These are phyloP conservation scores for Gossypium mustelinum DNA, from an alignment of 345 rosid genomes.

Conservation along the genomic window DNA sequence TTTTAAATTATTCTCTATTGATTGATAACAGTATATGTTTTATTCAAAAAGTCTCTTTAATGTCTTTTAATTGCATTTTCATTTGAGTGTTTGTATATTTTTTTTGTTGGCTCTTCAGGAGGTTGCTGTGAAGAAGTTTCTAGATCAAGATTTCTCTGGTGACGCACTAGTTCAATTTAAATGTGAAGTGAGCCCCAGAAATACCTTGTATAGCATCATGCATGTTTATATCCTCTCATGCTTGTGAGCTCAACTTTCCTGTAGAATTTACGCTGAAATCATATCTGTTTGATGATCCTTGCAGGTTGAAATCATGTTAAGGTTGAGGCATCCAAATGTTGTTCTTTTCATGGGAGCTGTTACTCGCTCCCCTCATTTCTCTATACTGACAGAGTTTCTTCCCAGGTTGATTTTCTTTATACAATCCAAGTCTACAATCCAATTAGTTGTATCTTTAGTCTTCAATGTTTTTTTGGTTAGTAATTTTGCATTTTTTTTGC, in stretches of 20 bases:
- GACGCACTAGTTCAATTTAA: slow-evolving; percentile 86
- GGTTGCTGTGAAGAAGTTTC: slow-evolving; percentile 95
- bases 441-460: slow-evolving; percentile 1
- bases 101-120: slow-evolving; percentile 49
- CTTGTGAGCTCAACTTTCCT: slow-evolving; percentile 7
- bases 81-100: background rate
- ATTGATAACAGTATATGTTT: slow-evolving; percentile 7
- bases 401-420: slow-evolving; percentile 58
- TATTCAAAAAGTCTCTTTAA: slow-evolving; percentile 8
- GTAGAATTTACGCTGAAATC: slow-evolving; percentile 8
- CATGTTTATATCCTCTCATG: slow-evolving; percentile 1
- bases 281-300: slow-evolving; percentile 16
- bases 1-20: background rate
- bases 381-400: slow-evolving; percentile 93
- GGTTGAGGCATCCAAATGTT: slow-evolving; percentile 94
- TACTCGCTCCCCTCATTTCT: slow-evolving; percentile 80
- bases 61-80: slow-evolving; percentile 5
- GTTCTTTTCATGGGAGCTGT: slow-evolving; percentile 99
- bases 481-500: background rate
- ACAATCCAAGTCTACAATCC: background rate
- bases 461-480: background rate
- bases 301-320: slow-evolving; percentile 91
- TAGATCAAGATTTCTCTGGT: slow-evolving; percentile 90
- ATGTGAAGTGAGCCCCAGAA: slow-evolving; percentile 60
- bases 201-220: slow-evolving; percentile 6